These are phyloP conservation scores for Pilatotrama ljubarskyi DNA, from an alignment of 768 basidiomycete genomes.

Conservation along the genomic window DNA sequence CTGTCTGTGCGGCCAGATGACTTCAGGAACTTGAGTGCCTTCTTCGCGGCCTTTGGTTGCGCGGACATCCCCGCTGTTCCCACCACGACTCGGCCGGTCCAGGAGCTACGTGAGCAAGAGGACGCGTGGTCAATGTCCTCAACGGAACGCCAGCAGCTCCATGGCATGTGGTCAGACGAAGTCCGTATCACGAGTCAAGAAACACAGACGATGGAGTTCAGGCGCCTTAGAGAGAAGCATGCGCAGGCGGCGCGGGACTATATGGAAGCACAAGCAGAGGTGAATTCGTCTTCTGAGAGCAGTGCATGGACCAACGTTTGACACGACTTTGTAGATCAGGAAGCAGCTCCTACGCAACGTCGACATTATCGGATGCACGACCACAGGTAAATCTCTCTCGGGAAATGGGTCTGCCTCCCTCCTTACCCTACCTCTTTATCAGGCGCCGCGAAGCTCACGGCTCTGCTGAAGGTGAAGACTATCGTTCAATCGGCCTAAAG, in stretches of 20 bases:
- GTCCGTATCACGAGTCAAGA: slow-evolving; percentile 36
- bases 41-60: slow-evolving; percentile 41
- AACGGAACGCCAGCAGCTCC: slow-evolving; percentile 47
- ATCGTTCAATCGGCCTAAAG: slow-evolving; percentile 5
- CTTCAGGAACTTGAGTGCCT: slow-evolving; percentile 7
- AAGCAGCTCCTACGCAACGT: slow-evolving; percentile 52
- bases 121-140: slow-evolving; percentile 57
- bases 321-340: slow-evolving; percentile 43
- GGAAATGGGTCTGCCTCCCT: too few species aligned
- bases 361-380: slow-evolving; percentile 75
- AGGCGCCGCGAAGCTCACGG: slow-evolving; percentile 69
- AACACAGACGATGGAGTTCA: slow-evolving; percentile 44
- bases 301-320: too few species aligned
- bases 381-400: slow-evolving; percentile 50
- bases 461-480: slow-evolving; percentile 54
- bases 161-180: slow-evolving; percentile 48
- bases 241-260: slow-evolving; percentile 39
- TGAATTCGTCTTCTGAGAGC: slow-evolving; percentile 29
- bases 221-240: slow-evolving; percentile 40
- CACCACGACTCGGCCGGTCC: slow-evolving; percentile 35
- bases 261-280: slow-evolving; percentile 52
- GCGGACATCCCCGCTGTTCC: slow-evolving; percentile 41
- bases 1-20: neutral
- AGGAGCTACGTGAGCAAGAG: slow-evolving; percentile 38
- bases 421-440: neutral